Base-by-base conservation (phyloP, 164 flowering plant genomes). In the Piper betle region DNA sequence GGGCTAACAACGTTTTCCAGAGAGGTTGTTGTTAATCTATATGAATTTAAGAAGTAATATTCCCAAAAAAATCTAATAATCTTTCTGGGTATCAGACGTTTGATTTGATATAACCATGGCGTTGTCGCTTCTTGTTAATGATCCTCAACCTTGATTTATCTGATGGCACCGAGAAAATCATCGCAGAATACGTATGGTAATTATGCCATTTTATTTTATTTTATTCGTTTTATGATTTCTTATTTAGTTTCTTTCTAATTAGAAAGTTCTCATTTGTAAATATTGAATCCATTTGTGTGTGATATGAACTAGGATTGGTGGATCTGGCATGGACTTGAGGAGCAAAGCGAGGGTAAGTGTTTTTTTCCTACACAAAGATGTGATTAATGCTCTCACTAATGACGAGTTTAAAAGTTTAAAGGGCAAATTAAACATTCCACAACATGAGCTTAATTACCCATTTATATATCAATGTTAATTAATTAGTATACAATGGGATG, bases 161-260 rank as follows among this genome's bases (percentile, higher is more conserved):
- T 0, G 84, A 75, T 2, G 1, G 72, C 56, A 80, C 86, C 2
- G 78, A 85, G 17, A 82, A 83, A 58, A 62, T 85, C 62, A 83
- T 85, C 38, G 95, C 87, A 1, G 95, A 87, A 65, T 87, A 87
- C 80, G 82, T 87, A 74, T 87, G 95, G 94, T 87, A 68, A 38
- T 65, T 46, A 38, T 40, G 46, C 37, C 41, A 25, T 55, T 25
- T 16, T 3, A 18, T 16, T 9, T 39, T 42, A 40, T 54, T 40
- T 7, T 11, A 42, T n/a, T n/a, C n/a, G n/a, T n/a, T n/a, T n/a
- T n/a, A n/a, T n/a, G n/a, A n/a, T n/a, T n/a, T n/a, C n/a, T n/a
- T n/a, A n/a, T n/a, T n/a, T n/a, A n/a, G n/a, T n/a, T n/a, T n/a
- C n/a, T n/a, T n/a, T n/a, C n/a, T n/a, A n/a, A n/a, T n/a, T n/a